Evolutionary conservation across 139 green algal species (phyloP).

Genomic region (Tetratostichococcus sp.): DNA sequence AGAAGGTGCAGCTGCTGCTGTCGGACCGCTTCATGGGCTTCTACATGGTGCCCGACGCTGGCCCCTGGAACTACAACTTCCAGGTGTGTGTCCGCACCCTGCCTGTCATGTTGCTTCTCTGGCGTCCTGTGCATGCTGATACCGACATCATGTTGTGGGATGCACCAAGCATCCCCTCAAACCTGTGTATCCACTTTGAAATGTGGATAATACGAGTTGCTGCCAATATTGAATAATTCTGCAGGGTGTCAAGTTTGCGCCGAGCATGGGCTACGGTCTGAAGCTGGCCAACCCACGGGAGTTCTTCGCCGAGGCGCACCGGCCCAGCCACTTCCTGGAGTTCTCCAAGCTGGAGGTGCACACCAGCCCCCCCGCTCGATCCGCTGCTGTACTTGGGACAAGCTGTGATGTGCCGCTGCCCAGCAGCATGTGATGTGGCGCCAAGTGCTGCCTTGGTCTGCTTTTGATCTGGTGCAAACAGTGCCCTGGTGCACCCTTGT

Average conservation of each 20-base stretch:
- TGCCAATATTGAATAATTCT: too few relatives aligned
- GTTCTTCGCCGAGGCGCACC: slow-evolving; percentile 90
- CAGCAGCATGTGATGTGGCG: too few relatives aligned
- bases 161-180: too few relatives aligned
- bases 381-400: too few relatives aligned
- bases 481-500: background rate
- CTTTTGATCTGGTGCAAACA: too few relatives aligned
- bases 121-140: background rate
- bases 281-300: slow-evolving; percentile 86
- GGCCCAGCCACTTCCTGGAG: slow-evolving; percentile 96
- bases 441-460: too few relatives aligned
- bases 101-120: too few relatives aligned
- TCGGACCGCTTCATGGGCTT: slow-evolving; percentile 98
- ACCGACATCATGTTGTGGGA: too few relatives aligned
- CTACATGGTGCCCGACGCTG: slow-evolving; percentile 92
- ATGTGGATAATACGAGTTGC: background rate
- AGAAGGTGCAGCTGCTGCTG: slow-evolving; percentile 98
- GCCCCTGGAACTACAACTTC: slow-evolving; percentile 99
- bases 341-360: slow-evolving; percentile 84
- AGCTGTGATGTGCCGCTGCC: too few relatives aligned
- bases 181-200: too few relatives aligned
- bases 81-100: slow-evolving; percentile 43
- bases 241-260: slow-evolving; percentile 61
- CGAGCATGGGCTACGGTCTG: slow-evolving; percentile 80
- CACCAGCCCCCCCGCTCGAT: too few relatives aligned